Conservation (phyloP, 2,329 filamentous ascomycete genomes). For the Aspergillus aculeatus region DNA sequence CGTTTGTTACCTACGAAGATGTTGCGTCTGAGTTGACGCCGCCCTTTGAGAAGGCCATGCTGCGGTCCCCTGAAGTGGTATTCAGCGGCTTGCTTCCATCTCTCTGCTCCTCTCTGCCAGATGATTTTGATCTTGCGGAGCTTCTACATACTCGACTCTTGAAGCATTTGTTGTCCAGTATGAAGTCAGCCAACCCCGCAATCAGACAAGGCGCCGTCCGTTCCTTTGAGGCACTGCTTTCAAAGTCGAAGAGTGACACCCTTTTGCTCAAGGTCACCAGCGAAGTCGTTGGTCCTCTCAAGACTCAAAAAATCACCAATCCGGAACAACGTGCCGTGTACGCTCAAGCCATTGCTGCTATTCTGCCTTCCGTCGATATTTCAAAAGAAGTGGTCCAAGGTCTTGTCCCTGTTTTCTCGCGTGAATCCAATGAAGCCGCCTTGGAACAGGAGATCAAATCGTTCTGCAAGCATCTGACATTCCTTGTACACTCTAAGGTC, state of each 20-base stretch:
- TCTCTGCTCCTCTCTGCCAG: slow-evolving; percentile 68
- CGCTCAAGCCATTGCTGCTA: slow-evolving; percentile 71
- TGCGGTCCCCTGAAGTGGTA: slow-evolving; percentile 87
- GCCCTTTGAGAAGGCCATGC: slow-evolving; percentile 79
- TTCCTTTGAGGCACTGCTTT: slow-evolving; percentile 70
- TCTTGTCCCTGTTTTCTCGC: slow-evolving; percentile 67
- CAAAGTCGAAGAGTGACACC: slow-evolving; percentile 58
- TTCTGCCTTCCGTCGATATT: slow-evolving; percentile 61
- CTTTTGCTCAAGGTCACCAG: slow-evolving; percentile 67
- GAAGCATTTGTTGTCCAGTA: slow-evolving; percentile 83
- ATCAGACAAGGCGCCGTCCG: slow-evolving; percentile 74
- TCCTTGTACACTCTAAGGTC: slow-evolving; percentile 60
- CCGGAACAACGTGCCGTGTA: slow-evolving; percentile 82
- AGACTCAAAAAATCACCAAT: slow-evolving; percentile 76
- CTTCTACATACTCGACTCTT: slow-evolving; percentile 69
- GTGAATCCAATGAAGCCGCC: slow-evolving; percentile 86
- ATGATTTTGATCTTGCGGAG: slow-evolving; percentile 72
- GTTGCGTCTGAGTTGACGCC: slow-evolving; percentile 74
- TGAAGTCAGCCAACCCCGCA: slow-evolving; percentile 80
- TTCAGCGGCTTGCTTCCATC: slow-evolving; percentile 74
- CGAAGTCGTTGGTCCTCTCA: slow-evolving; percentile 77
- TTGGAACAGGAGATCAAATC: slow-evolving; percentile 72
- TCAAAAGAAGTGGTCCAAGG: slow-evolving; percentile 66
- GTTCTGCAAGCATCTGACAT: slow-evolving; percentile 64
- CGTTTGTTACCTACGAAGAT: slow-evolving; percentile 72